These are phyloP conservation scores for Termitomyces sp. DNA, from an alignment of 768 basidiomycete genomes.

Conservation along the genomic window DNA sequence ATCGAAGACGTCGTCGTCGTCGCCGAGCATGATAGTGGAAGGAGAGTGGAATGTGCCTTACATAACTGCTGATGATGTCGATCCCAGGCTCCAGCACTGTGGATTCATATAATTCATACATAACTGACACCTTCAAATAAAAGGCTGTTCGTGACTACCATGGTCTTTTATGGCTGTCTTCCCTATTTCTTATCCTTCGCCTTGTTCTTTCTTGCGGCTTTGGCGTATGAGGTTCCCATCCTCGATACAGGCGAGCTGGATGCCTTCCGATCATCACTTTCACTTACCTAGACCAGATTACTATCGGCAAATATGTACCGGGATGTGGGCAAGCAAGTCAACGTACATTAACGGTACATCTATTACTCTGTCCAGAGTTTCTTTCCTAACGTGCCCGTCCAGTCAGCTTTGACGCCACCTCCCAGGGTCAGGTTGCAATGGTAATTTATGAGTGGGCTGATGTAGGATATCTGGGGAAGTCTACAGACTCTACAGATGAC, in stretches of 20 bases:
- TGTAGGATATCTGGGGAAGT: conserved; percentile 75
- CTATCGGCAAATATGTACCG: conserved; percentile 89
- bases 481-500: conserved; percentile 50
- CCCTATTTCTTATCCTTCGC: conserved; percentile 24
- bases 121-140: conserved; percentile 34
- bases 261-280: conserved; percentile 5
- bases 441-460: conserved; percentile 97
- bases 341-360: conserved; percentile 85
- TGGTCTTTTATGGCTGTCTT: conserved; percentile 16
- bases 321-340: conserved; percentile 83
- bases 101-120: conserved; percentile 12
- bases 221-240: conserved; percentile 63
- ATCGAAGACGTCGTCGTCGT: conserved; percentile 89
- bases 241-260: conserved; percentile 52
- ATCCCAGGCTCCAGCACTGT: neutral
- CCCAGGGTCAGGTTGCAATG: conserved; percentile 88
- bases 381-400: conserved; percentile 8
- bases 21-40: conserved; percentile 61
- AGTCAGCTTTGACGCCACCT: conserved; percentile 78
- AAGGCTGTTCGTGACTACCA: conserved; percentile 19
- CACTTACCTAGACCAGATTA: conserved; percentile 44
- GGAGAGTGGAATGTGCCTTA: conserved; percentile 7
- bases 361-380: neutral
- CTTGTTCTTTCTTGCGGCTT: conserved; percentile 30
- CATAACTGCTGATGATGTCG: conserved; percentile 18